Evolutionary conservation across 73 alveolate species (phyloP), one percentile per base, ranked within the genome.

Genomic region (Vitrella brassicaformis): DNA sequence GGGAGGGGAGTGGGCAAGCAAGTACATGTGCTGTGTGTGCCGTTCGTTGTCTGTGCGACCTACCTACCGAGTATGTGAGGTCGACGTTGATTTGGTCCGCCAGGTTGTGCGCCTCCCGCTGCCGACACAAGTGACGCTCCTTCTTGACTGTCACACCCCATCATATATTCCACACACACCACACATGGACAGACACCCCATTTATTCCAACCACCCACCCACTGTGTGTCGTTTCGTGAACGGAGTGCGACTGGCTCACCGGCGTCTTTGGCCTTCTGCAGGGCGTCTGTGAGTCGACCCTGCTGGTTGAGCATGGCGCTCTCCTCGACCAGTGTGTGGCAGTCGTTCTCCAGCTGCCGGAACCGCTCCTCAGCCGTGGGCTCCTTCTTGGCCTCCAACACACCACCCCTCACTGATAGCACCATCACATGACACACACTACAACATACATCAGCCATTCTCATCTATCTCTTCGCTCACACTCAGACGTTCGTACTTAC

Each of bases 241-340:
- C n/a, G n/a, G n/a, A n/a, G n/a, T n/a, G n/a, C n/a, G n/a, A n/a
- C n/a, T n/a, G n/a, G n/a, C n/a, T n/a, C n/a, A n/a, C n/a, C n/a
- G n/a, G 94, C 94, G 31, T 88, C 94, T 74, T 88, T 88, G 25
- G 94, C 94, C 71, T 79, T 75, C 32, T 75, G 30, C 1, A 88
- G 88, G 19, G 94, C 86, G 32, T 73, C 84, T 73, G 83, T 66
- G 78, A 71, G 56, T 32, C 84, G 68, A 39, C 39, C 73, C 69
- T 31, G 71, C 46, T 79, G 71, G 68, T 88, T 88, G 30, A 76
- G 80, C 45, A 75, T 87, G n/a, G 94, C 89, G 25, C 81, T 47
- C 31, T 75, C 81, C 30, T 88, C 94, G 0, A 85, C 88, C 32
- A 85, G 74, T 31, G 85, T 71, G 73, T 88, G 89, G 72, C 80